Base-by-base conservation (phyloP, 2,329 filamentous ascomycete genomes). In the Aspergillus neotritici region DNA sequence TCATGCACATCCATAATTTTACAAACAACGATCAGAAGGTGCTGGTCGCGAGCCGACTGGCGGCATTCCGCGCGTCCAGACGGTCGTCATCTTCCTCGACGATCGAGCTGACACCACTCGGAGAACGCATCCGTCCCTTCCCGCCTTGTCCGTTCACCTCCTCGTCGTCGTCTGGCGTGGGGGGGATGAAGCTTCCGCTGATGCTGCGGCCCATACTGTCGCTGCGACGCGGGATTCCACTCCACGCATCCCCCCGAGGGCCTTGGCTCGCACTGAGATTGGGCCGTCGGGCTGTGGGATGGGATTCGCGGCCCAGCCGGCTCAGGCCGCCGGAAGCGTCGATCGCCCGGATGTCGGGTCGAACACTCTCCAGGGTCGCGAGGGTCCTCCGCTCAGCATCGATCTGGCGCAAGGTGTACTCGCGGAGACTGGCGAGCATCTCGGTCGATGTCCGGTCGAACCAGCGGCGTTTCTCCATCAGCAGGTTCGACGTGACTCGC, bases 231-330 rank as follows among this genome's bases (percentile, higher is more conserved):
- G 90, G 87, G 21, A 96, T 89, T 45, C 93, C 93, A 58, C 88
- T 95, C 93, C 93, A 98, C 12, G 93, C 85, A 66, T 98, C 93
- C n/a, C 93, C 93, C 71, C 94, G 94, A 38, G 93, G 91, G 0
- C 93, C 93, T 68, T 98, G 93, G 58, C 86, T 93, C 36, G 87
- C 86, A 12, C 87, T 86, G 53, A 96, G 69, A 65, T 82, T 91
- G 17, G 83, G 70, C 48, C 91, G 82, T 42, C 93, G 80, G 25
- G 72, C 69, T 4, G 82, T 71, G 2, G 93, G 91, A 63, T 95
- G 88, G 12, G 86, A 74, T 68, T 98, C 93, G 46, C 93, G 82
- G 33, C 93, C 93, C 29, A 98, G 77, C 33, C 93, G 81, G 58
- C 86, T 93, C 35, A 98, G 79, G 9, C 93, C 93, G 42, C 93